Conservation (phyloP, 1,284 basidiomycete species). For the Puccinia hordei region DNA sequence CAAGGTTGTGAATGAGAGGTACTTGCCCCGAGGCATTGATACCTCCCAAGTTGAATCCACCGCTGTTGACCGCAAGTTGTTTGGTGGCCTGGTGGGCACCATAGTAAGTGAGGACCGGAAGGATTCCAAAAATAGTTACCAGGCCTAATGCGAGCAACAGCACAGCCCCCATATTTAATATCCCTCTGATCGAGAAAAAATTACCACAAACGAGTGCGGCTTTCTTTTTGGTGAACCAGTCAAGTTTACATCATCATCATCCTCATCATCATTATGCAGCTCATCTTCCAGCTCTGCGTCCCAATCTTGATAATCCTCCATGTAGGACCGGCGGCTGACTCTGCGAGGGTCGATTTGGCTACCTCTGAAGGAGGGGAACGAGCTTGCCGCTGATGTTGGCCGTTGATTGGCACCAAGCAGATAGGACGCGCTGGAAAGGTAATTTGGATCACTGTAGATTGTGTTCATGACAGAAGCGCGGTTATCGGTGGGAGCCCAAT, state of each 20-base stretch:
- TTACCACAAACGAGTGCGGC: neutral
- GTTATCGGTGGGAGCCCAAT: neutral
- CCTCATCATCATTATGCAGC: conserved; percentile 21
- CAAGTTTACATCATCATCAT: conserved; percentile 46
- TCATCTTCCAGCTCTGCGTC: conserved; percentile 37
- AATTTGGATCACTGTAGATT: conserved; percentile 22
- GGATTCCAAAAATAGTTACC: conserved; percentile 41
- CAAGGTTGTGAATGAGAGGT: conserved; percentile 66
- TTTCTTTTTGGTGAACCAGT: conserved; percentile 24
- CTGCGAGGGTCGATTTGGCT: conserved; percentile 25
- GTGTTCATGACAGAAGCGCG: conserved; percentile 15
- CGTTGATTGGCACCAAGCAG: conserved; percentile 16
- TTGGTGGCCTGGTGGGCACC: too few relatives aligned
- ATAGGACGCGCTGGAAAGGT: conserved; percentile 25
- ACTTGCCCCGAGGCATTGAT: conserved; percentile 75
- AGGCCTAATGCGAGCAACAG: conserved; percentile 36
- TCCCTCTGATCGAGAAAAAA: conserved; percentile 41
- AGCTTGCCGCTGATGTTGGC: neutral
- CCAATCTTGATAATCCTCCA: conserved; percentile 42
- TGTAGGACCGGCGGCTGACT: conserved; percentile 34
- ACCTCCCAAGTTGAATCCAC: conserved; percentile 64
- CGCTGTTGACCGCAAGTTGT: conserved; percentile 20
- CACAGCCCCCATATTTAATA: conserved; percentile 36
- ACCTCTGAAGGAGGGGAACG: conserved; percentile 10
- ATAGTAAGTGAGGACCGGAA: conserved; percentile 27